Evolutionary conservation across 371 early-diverging fungal species (phyloP), one percentile per base, ranked within the genome.

Genomic region (Mucor sp.): DNA sequence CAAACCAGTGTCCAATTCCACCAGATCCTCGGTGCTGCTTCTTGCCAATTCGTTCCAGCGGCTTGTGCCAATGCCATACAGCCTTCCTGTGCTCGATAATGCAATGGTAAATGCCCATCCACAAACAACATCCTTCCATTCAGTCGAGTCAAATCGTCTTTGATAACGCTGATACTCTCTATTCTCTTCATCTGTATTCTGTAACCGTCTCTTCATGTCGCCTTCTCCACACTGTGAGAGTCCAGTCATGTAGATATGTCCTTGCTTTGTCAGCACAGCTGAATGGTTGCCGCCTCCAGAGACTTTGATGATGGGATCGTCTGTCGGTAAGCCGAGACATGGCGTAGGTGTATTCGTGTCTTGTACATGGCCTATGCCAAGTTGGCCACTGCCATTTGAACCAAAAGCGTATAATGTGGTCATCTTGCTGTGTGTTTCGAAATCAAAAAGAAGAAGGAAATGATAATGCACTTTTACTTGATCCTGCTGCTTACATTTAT

Each of bases 271-370:
- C 25, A 89, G 64, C 14, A 87, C 48, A 0, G 84, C 85, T 0
- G 90, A 78, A 63, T 91, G 93, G 61, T 91, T 91, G 4, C 89
- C 87, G 15, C 91, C 93, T 19, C 89, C 88, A 6, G 70, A 65
- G 1, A 83, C 60, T 19, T 82, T 75, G 30, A 62, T 28, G 12
- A 77, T 66, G 6, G 64, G 27, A 27, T 71, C 71, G 33, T 65
- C 32, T 0, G 37, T 48, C 6, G 76, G 80, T 43, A 78, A 44
- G 21, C 75, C 80, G 2, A 71, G 41, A 47, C 82, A 79, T 11
- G 21, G 57, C 19, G 65, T 63, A 3, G 79, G 76, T 17, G 25
- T 60, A 21, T 55, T 59, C 7, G 72, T 59, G 53, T 89, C 89
- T 19, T 77, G 69, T 9, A 43, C 53, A 59, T 85, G 82, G 25